phyloP scores from a whole-genome alignment of 352 stramenopile species.

The Pythium monospermum region DNA sequence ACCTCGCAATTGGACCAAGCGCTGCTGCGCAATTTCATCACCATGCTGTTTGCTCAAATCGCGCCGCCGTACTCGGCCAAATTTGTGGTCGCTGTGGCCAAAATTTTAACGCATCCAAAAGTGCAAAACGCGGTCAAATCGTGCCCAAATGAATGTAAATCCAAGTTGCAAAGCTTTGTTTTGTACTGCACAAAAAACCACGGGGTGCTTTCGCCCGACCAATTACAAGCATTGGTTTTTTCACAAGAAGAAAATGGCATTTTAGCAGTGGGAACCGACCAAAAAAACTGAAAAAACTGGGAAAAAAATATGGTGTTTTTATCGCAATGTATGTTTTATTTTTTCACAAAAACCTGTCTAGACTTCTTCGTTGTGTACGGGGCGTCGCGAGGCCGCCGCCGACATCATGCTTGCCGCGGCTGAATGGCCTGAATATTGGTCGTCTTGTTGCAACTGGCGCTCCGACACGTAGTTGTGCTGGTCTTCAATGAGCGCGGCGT shows the following conservation, averaged over 20 bases:
- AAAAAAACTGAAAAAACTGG: too few relatives aligned
- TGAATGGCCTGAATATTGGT: too few relatives aligned
- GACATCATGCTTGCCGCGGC: too few relatives aligned
- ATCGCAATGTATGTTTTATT: too few relatives aligned
- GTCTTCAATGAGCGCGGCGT: slow-evolving; percentile 61
- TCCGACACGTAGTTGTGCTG: slow-evolving; percentile 45
- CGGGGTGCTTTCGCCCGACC: slow-evolving; percentile 49
- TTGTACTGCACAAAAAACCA: slow-evolving; percentile 66
- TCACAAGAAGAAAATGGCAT: slow-evolving; percentile 50
- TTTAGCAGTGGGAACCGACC: slow-evolving; percentile 9
- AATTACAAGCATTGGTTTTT: slow-evolving; percentile 52
- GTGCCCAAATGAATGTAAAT: slow-evolving; percentile 68
- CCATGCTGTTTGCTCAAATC: slow-evolving; percentile 70
- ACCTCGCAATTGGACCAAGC: slow-evolving; percentile 79
- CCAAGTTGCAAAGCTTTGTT: slow-evolving; percentile 66
- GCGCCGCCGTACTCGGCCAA: slow-evolving; percentile 71
- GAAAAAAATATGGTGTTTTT: too few relatives aligned
- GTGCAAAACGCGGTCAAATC: slow-evolving; percentile 80
- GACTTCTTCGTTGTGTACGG: slow-evolving; percentile 3
- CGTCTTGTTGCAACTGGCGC: slow-evolving; percentile 1
- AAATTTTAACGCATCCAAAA: slow-evolving; percentile 80
- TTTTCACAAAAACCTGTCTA: too few relatives aligned
- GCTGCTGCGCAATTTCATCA: slow-evolving; percentile 81
- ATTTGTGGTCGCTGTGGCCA: slow-evolving; percentile 62
- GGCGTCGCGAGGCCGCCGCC: not conserved